These are phyloP conservation scores for Syncephalastrum sp. DNA, from an alignment of 371 early-diverging fungal species.

Conservation along the genomic window DNA sequence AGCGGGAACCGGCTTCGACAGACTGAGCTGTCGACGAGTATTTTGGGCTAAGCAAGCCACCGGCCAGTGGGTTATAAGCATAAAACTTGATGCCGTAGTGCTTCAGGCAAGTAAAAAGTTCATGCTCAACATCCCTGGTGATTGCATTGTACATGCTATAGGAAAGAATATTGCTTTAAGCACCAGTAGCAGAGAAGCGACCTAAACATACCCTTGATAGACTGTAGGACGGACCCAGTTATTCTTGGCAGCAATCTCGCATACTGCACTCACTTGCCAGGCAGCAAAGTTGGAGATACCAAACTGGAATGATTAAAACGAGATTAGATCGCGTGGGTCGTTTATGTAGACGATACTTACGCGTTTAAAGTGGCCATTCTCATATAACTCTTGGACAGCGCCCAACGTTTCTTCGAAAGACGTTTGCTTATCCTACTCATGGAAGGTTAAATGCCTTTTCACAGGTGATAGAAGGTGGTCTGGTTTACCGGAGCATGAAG, in stretches of 20 bases:
- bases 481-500: constrained; percentile 48
- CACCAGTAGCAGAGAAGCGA: too few species aligned
- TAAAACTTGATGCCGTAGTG: constrained; percentile 50
- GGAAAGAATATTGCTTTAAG: too few species aligned
- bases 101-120: constrained; percentile 59
- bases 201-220: constrained; percentile 35
- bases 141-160: constrained; percentile 56
- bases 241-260: constrained; percentile 35
- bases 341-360: constrained; percentile 7
- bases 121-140: constrained; percentile 61
- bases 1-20: constrained; percentile 50
- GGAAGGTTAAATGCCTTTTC: neutral
- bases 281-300: constrained; percentile 54
- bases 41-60: constrained; percentile 52
- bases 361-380: constrained; percentile 42
- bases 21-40: constrained; percentile 23
- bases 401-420: constrained; percentile 44
- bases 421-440: constrained; percentile 26
- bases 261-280: constrained; percentile 50
- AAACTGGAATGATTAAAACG: constrained; percentile 20
- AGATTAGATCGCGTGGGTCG: neutral
- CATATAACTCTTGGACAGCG: constrained; percentile 45
- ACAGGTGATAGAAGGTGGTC: neutral
- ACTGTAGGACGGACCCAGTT: constrained; percentile 49
- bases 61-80: constrained; percentile 66